A percentile compares a stretch with the other conserved stretches of the same genome.
Evolutionary conservation across 106 monocot species (phyloP).

Genomic region (Apostasia shenzhenica): DNA sequence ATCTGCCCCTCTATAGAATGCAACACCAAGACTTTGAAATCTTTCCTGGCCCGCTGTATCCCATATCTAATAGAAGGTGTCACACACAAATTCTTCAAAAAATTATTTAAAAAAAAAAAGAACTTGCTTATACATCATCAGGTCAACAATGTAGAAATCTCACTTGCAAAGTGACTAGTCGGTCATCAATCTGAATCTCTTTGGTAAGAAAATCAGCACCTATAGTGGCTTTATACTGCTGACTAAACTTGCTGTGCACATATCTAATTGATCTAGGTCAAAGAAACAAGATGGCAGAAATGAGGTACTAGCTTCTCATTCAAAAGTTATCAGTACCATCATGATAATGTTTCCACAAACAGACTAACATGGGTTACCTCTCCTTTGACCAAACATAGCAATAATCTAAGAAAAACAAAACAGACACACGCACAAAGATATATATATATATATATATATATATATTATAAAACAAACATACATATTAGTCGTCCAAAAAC

Average conservation of each 20-base stretch:
- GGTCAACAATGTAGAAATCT: constrained; percentile 1
- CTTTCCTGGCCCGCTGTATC: constrained; percentile 93
- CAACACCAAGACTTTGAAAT: constrained; percentile 83
- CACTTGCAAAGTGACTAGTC: constrained; percentile 75
- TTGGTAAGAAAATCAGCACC: constrained; percentile 84
- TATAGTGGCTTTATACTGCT: constrained; percentile 79
- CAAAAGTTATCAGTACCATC: too few species aligned
- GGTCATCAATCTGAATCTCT: constrained; percentile 60
- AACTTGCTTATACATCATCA: background rate
- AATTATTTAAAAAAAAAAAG: background rate
- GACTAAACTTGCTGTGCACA: constrained; percentile 77
- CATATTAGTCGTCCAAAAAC: too few species aligned
- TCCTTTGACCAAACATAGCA: too few species aligned
- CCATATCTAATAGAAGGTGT: constrained; percentile 58
- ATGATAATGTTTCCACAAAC: too few species aligned
- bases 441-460: too few species aligned
- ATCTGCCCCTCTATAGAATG: constrained; percentile 85
- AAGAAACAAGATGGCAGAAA: constrained; percentile 10
- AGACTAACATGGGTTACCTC: too few species aligned
- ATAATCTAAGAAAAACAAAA: too few species aligned
- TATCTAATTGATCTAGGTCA: constrained; percentile 41
- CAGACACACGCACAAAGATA: too few species aligned
- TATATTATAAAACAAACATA: too few species aligned
- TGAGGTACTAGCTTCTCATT: background rate
- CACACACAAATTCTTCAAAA: background rate